Evolutionary conservation across 2,329 filamentous ascomycete species (phyloP).

Genomic region (Fusarium sp.): DNA sequence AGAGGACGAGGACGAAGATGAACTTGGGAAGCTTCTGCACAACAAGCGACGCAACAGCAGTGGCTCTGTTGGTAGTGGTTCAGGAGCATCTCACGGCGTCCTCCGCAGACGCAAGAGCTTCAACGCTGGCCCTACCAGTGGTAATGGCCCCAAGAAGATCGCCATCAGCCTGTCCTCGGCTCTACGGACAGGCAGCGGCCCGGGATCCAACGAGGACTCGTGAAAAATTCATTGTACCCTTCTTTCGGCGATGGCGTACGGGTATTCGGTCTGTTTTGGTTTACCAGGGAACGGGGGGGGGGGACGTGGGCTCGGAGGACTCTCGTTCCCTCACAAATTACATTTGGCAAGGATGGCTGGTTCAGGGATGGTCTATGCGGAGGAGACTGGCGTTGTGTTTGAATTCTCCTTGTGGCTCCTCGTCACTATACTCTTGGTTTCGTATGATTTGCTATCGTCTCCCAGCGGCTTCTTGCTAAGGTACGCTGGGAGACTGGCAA

Average conservation of each 20-base stretch:
- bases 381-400: slow-evolving; percentile 43
- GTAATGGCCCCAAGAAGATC: slow-evolving; percentile 63
- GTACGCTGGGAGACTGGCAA: slow-evolving; percentile 2
- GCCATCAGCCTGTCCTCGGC: slow-evolving; percentile 67
- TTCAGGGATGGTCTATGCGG: slow-evolving; percentile 29
- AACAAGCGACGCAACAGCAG: slow-evolving; percentile 72
- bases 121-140: slow-evolving; percentile 53
- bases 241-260: slow-evolving; percentile 45
- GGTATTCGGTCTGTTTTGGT: slow-evolving; percentile 38
- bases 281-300: slow-evolving; percentile 30
- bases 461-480: slow-evolving; percentile 4
- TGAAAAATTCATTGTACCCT: slow-evolving; percentile 39
- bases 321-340: slow-evolving; percentile 30
- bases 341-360: slow-evolving; percentile 36
- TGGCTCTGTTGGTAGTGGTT: slow-evolving; percentile 58
- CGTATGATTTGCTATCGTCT: slow-evolving; percentile 9
- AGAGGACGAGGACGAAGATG: slow-evolving; percentile 91
- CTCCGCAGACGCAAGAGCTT: slow-evolving; percentile 56
- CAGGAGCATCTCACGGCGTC: slow-evolving; percentile 48
- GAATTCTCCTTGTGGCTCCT: slow-evolving; percentile 29
- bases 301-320: slow-evolving; percentile 23
- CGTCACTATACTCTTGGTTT: slow-evolving; percentile 32
- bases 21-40: slow-evolving; percentile 83
- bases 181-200: slow-evolving; percentile 54
- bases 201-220: slow-evolving; percentile 55